A percentile compares a stretch with the other conserved stretches of the same genome.
Evolutionary conservation across 768 basidiomycete genomes (phyloP).

Genomic region (Boletus rubroflammeus): DNA sequence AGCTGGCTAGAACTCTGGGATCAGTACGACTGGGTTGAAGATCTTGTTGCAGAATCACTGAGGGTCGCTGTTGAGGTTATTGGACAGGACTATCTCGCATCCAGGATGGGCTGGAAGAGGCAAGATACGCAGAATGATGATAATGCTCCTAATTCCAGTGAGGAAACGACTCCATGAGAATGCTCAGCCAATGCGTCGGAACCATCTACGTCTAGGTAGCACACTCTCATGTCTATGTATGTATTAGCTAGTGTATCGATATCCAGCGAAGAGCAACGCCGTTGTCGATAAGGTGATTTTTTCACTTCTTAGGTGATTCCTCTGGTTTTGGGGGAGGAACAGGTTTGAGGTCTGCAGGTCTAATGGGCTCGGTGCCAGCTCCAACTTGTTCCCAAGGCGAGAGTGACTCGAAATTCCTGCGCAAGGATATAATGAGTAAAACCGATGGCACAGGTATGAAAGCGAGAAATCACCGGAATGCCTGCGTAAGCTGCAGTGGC

Average conservation of each 20-base stretch:
- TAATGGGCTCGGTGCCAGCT: constrained; percentile 47
- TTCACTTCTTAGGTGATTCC: constrained; percentile 76
- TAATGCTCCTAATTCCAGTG: not conserved
- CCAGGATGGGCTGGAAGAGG: constrained; percentile 78
- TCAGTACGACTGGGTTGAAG: constrained; percentile 94
- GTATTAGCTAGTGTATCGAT: constrained; percentile 14
- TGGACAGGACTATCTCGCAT: constrained; percentile 87
- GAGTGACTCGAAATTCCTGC: constrained; percentile 87
- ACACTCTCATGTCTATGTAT: constrained; percentile 5
- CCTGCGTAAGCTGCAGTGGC: constrained; percentile 95
- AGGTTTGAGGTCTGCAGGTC: constrained; percentile 73
- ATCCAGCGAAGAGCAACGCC: not conserved
- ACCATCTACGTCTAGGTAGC: constrained; percentile 9
- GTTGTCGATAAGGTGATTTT: not conserved
- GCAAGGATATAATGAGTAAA: not conserved
- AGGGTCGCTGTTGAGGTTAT: constrained; percentile 83
- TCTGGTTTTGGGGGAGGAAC: constrained; percentile 72
- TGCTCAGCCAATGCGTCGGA: not conserved
- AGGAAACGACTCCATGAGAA: constrained; percentile 12
- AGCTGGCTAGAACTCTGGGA: constrained; percentile 91
- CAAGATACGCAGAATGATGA: constrained; percentile 23
- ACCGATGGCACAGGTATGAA: not conserved
- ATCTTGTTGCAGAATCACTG: constrained; percentile 83
- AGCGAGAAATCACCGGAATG: constrained; percentile 70
- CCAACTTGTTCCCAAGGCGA: constrained; percentile 98